A percentile compares a stretch with the other conserved stretches of the same genome.
These are phyloP conservation scores for Dorcoceras hygrometricum DNA, from an alignment of 257 asterid genomes.

Conservation along the genomic window DNA sequence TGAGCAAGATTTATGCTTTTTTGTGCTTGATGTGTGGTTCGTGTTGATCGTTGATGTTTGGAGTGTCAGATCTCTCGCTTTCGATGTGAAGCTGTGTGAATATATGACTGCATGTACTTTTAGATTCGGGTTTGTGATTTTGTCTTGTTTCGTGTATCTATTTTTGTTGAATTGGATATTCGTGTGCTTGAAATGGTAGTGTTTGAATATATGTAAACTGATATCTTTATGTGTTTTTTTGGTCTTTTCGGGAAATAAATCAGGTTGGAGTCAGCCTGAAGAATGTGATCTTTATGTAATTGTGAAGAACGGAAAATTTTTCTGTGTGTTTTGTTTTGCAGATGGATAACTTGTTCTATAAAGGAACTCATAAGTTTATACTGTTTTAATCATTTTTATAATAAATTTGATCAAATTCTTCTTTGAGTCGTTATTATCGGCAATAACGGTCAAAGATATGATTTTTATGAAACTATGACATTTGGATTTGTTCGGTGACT, in stretches of 20 bases:
- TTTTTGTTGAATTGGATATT: constrained; percentile 18
- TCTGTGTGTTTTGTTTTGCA: background rate
- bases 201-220: background rate
- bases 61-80: constrained; percentile 32
- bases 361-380: background rate
- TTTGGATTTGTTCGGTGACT: no score
- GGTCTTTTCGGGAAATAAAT: constrained; percentile 10
- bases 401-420: background rate
- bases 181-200: constrained; percentile 10
- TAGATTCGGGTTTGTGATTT: constrained; percentile 16
- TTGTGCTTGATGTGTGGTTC: constrained; percentile 19
- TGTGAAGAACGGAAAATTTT: constrained; percentile 16
- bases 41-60: constrained; percentile 33
- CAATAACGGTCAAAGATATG: background rate
- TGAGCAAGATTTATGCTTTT: constrained; percentile 10
- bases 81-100: background rate
- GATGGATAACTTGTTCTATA: constrained; percentile 15
- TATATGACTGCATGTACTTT: constrained; percentile 22
- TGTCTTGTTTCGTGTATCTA: constrained; percentile 19
- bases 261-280: constrained; percentile 18
- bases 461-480: background rate
- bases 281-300: constrained; percentile 20
- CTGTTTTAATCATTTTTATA: background rate
- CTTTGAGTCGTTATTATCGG: background rate
- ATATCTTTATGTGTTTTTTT: constrained; percentile 16